Evolutionary conservation across 192 early-diverging fungal genomes (phyloP).

Genomic region (Coemansia sp.): DNA sequence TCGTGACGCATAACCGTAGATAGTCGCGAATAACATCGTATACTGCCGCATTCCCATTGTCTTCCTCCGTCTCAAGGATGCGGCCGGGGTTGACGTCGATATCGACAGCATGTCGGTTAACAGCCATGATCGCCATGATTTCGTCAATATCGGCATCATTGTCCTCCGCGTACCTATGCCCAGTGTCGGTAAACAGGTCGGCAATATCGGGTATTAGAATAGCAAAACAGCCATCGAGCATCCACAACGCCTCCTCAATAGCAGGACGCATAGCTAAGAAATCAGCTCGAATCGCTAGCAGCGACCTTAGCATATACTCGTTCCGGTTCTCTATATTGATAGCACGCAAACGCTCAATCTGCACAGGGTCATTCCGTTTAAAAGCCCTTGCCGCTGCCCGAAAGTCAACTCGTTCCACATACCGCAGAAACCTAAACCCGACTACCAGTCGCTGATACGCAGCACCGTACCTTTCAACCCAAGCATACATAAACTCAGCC

Average conservation of each 20-base stretch:
- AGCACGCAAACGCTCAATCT: background rate
- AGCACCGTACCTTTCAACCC: slow-evolving; percentile 62
- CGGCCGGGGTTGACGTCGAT: slow-evolving; percentile 60
- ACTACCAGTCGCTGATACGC: slow-evolving; percentile 62
- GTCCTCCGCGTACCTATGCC: background rate
- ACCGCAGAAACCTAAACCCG: slow-evolving; percentile 62
- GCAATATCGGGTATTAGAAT: slow-evolving; percentile 49
- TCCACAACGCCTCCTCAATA: slow-evolving; percentile 13
- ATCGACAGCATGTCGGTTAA: slow-evolving; percentile 64
- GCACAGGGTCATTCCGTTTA: slow-evolving; percentile 24
- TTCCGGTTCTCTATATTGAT: slow-evolving; percentile 2
- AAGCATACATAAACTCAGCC: slow-evolving; percentile 59
- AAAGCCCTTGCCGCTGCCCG: slow-evolving; percentile 14
- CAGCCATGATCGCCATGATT: slow-evolving; percentile 63
- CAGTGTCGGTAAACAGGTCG: slow-evolving; percentile 19
- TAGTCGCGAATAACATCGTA: slow-evolving; percentile 61
- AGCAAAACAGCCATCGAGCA: slow-evolving; percentile 37
- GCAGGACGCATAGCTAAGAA: slow-evolving; percentile 8
- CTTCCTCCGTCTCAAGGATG: slow-evolving; percentile 60
- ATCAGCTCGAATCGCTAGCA: slow-evolving; percentile 27
- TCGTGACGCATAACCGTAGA: slow-evolving; percentile 57
- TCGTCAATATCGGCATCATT: slow-evolving; percentile 36
- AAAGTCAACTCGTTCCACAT: slow-evolving; percentile 47
- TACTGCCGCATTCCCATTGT: slow-evolving; percentile 54
- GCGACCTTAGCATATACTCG: slow-evolving; percentile 38